A percentile compares a stretch with the other conserved stretches of the same genome.
These are phyloP conservation scores for Artemisia tridentata DNA, from an alignment of 129 eudicot species.

Conservation along the genomic window DNA sequence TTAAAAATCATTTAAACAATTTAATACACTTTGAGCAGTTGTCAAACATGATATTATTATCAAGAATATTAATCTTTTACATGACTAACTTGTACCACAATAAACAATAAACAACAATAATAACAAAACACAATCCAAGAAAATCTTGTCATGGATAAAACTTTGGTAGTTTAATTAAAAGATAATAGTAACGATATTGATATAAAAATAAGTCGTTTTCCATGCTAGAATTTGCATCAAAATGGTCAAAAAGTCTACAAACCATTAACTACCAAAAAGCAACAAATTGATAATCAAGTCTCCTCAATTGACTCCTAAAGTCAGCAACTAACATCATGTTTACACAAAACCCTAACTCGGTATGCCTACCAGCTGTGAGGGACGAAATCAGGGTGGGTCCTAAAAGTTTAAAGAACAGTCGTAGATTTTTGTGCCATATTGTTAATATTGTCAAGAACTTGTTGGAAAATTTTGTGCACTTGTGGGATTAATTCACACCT, in stretches of 20 bases:
- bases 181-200: constrained; percentile 4
- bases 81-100: background rate
- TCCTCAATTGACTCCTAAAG: constrained; percentile 24
- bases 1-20: too few species aligned
- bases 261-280: constrained; percentile 22
- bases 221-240: constrained; percentile 12
- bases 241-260: constrained; percentile 38
- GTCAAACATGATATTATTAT: too few species aligned
- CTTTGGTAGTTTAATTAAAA: constrained; percentile 14
- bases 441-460: too few species aligned
- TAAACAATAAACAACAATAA: constrained; percentile 1
- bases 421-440: too few species aligned
- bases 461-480: too few species aligned
- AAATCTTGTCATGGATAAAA: constrained; percentile 13
- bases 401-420: too few species aligned
- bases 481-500: too few species aligned
- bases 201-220: constrained; percentile 20
- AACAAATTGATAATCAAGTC: constrained; percentile 25
- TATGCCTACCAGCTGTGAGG: too few species aligned
- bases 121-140: constrained; percentile 19
- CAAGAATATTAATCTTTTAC: too few species aligned
- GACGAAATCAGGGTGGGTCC: too few species aligned
- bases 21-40: too few species aligned
- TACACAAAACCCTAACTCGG: constrained; percentile 27
- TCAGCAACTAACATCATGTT: constrained; percentile 31